phyloP scores from a whole-genome alignment of 495 filamentous ascomycete species.

The Neurospora cerealis region DNA sequence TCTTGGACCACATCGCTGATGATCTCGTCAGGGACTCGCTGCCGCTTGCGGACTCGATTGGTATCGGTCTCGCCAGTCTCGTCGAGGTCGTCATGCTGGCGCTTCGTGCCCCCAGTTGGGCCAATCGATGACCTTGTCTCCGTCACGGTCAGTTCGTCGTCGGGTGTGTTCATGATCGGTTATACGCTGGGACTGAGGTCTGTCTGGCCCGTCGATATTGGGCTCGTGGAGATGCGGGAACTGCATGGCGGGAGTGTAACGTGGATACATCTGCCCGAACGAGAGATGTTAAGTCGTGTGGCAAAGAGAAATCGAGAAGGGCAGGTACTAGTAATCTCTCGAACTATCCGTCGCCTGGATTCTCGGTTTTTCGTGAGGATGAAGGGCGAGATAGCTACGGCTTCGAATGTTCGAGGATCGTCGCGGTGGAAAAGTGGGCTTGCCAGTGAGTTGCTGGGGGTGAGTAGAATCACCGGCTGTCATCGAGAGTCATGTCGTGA shows the following conservation, averaged over 20 bases:
- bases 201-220: not conserved
- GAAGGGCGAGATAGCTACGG: not conserved
- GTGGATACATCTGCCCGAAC: not conserved
- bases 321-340: not conserved
- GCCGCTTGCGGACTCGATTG: not conserved
- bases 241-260: not conserved
- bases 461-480: no score
- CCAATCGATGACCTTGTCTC: not conserved
- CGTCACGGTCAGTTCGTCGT: not conserved
- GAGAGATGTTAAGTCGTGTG: not conserved
- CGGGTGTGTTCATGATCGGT: not conserved
- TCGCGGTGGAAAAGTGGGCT: no score
- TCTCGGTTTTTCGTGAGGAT: not conserved
- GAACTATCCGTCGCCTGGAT: rapidly evolving
- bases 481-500: no score
- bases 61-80: not conserved
- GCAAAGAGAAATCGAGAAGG: not conserved
- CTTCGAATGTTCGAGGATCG: no score
- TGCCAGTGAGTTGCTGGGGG: no score
- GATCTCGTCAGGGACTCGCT: not conserved
- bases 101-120: not conserved
- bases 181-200: not conserved
- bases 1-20: not conserved
- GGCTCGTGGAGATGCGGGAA: not conserved
- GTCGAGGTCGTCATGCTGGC: not conserved